Conservation (phyloP, 306 rosid genomes). For the Acacia crassicarpa region DNA sequence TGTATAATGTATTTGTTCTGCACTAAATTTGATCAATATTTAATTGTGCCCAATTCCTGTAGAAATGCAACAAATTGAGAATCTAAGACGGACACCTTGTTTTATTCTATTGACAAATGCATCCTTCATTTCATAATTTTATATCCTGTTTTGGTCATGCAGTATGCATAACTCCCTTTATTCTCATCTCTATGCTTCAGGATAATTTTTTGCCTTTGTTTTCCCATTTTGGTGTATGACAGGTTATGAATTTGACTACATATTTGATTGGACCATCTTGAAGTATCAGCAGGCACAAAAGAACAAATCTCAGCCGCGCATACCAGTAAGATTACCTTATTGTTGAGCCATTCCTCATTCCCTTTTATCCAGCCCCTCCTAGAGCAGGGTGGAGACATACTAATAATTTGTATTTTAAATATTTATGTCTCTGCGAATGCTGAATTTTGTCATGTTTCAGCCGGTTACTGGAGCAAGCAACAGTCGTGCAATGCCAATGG, state of each 20-base stretch:
- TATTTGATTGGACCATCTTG: conserved; percentile 88
- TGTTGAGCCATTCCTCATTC: neutral
- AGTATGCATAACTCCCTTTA: conserved; percentile 3
- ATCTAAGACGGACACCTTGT: neutral
- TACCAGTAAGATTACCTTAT: conserved; percentile 55
- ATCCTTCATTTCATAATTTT: neutral
- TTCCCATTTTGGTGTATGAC: conserved; percentile 32
- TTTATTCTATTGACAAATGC: neutral
- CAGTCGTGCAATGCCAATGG: conserved; percentile 53
- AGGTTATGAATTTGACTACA: conserved; percentile 85
- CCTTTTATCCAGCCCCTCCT: neutral
- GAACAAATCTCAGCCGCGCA: conserved; percentile 56
- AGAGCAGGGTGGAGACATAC: neutral
- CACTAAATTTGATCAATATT: neutral
- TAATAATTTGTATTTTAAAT: conserved; percentile 14
- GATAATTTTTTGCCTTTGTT: neutral
- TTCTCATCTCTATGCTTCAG: conserved; percentile 1
- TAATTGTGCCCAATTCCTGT: neutral
- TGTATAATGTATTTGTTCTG: neutral
- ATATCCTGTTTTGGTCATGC: conserved; percentile 22
- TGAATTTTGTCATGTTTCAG: conserved; percentile 46
- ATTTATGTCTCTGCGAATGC: conserved; percentile 29
- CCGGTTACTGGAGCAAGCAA: conserved; percentile 60
- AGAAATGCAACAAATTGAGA: neutral
- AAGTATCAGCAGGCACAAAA: conserved; percentile 88